Percentiles rank a stretch among this genome's conserved stretches.
Evolutionary conservation across 305 asterid genomes (phyloP).

Genomic region (Caryopteris hybrid): DNA sequence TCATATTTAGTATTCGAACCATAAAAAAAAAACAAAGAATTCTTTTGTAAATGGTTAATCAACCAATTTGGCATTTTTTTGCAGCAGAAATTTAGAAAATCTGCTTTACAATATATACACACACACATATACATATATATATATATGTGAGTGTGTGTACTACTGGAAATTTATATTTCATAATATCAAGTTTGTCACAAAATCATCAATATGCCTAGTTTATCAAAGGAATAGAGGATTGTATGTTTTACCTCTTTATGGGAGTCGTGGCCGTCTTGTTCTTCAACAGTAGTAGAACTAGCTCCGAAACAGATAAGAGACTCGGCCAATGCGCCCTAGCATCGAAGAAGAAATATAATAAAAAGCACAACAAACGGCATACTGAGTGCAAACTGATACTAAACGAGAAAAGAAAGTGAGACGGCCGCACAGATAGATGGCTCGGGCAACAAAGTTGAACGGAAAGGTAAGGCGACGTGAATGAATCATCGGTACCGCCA

Average conservation of each 20-base stretch:
- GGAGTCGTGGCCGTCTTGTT: slow-evolving; percentile 28
- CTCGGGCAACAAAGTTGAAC: slow-evolving; percentile 66
- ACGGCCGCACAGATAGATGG: slow-evolving; percentile 44
- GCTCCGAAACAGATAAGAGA: slow-evolving; percentile 92
- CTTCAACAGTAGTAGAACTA: slow-evolving; percentile 61
- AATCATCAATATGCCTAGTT: not conserved
- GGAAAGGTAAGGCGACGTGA: slow-evolving; percentile 64
- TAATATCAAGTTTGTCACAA: not conserved
- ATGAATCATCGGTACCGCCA: slow-evolving; percentile 30
- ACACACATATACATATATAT: too few relatives aligned
- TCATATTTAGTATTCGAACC: too few relatives aligned
- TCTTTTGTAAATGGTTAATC: too few relatives aligned
- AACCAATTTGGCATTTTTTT: too few relatives aligned
- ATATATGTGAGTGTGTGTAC: too few relatives aligned
- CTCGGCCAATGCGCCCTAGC: slow-evolving; percentile 70
- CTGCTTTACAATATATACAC: too few relatives aligned
- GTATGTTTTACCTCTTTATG: slow-evolving; percentile 39
- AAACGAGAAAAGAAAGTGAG: not conserved
- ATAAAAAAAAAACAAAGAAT: too few relatives aligned
- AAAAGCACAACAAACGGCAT: not conserved
- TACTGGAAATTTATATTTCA: not conserved
- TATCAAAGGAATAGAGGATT: not conserved
- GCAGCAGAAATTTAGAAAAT: too few relatives aligned
- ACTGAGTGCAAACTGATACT: too few relatives aligned
- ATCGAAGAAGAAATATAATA: slow-evolving; percentile 10